Base-by-base conservation (phyloP, 129 eudicot genomes). In the Arctium minus region DNA sequence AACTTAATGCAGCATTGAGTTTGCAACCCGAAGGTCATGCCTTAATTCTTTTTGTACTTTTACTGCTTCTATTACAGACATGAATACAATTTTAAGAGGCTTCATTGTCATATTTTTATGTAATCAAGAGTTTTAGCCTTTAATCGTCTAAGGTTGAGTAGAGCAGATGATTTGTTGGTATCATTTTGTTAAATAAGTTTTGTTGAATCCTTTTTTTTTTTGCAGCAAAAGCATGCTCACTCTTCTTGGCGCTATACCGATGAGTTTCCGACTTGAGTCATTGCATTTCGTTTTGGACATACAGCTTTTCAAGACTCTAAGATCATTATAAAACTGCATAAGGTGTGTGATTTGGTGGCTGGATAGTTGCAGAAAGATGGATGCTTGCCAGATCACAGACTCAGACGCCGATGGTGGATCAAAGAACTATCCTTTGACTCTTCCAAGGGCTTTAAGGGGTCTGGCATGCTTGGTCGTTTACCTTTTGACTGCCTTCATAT, bases 401-500 rank as follows among this genome's bases (percentile, higher is more conserved):
- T 67, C 92, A 68, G 72, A 83, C 42, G 42, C 91, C 48, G 46
- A 81, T 30, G 75, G 81, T 68, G 90, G 71, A 62, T 64, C 82
- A 67, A 94, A 86, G 87, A 90, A 78, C 70, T 77, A 80, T 73
- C 86, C 91, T 2, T 82, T 94, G 87, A 94, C 92, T 72, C 85
- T 90, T 68, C 82, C 88, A n/a, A 90, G 91, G 83, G 70, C 87
- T 37, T 4, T 92, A 31, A 89, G 98, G 87, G 98, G 97, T 44
- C 2, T 90, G 30, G 74, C 87, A 88, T 92, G 96, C 72, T 82
- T 94, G 72, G 79, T 78, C 39, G 88, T 92, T 82, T 86, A 86
- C 78, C 86, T 94, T 85, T 92, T 79, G 27, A 90, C 98, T 5
- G 95, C 98, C 15, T 92, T 92, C 80, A 87, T 82, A 83, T 87